Percentiles rank a stretch among this genome's conserved stretches.
These are phyloP conservation scores for Aaosphaeria arxii DNA, from an alignment of 2,329 filamentous ascomycete species.

Conservation along the genomic window DNA sequence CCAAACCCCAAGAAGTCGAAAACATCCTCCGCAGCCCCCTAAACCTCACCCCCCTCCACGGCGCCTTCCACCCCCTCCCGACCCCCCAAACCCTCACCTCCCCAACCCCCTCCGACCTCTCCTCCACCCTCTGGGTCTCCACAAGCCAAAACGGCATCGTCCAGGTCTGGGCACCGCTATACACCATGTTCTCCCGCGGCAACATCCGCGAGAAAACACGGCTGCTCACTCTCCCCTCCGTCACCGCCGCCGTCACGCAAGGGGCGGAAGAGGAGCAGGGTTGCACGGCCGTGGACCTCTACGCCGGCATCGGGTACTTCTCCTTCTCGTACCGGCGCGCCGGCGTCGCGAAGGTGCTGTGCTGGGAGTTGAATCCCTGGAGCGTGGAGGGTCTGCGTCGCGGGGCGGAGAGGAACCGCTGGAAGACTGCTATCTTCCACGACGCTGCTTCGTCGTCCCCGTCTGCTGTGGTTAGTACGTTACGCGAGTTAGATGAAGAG, in stretches of 20 bases:
- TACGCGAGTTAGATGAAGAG: background rate
- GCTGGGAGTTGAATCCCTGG: constrained; percentile 80
- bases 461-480: background rate
- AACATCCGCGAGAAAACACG: constrained; percentile 88
- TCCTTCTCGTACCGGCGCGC: constrained; percentile 75
- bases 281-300: constrained; percentile 65
- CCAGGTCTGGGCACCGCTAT: constrained; percentile 83
- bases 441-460: background rate
- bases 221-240: constrained; percentile 52
- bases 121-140: constrained; percentile 71
- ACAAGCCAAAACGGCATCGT: constrained; percentile 71
- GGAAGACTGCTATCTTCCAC: constrained; percentile 19
- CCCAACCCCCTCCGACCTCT: constrained; percentile 54
- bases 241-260: constrained; percentile 5
- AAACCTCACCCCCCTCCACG: constrained; percentile 66
- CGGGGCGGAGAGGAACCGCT: constrained; percentile 41
- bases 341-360: constrained; percentile 67
- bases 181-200: constrained; percentile 92
- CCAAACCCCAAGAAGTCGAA: constrained; percentile 13
- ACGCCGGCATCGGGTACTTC: constrained; percentile 93
- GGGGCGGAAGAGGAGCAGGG: background rate
- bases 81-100: constrained; percentile 12
- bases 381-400: constrained; percentile 44
- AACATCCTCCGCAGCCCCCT: constrained; percentile 74
- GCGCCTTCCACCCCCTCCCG: constrained; percentile 64